Base-by-base conservation (phyloP, 495 filamentous ascomycete species). In the Alectoria sarmentosa region DNA sequence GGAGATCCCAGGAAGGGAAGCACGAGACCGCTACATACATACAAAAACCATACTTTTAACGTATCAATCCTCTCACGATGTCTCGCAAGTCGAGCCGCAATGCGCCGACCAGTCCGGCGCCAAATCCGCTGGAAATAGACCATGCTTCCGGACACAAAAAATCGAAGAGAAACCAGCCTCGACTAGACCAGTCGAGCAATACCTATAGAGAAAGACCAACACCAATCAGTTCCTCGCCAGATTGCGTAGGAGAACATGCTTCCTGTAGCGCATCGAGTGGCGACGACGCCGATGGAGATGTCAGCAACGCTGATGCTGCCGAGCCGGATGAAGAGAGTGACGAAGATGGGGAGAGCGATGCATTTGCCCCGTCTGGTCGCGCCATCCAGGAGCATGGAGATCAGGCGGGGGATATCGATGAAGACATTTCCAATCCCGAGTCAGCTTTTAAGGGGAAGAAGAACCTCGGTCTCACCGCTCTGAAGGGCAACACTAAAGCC, bases 301-400 rank as follows among this genome's bases (percentile, higher is more conserved):
- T 80, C 30, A 68, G 72, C 1, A 67, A 70, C n/a, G 65, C 77
- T 58, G 78, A 81, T 64, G 79, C 80, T 49, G 75, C 60, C 57
- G 76, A 83, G 69, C 76, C 78, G 14, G 82, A 82, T 41, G 73
- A 76, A 3, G 66, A 71, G 37, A 63, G 79, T 57, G 78, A 80
- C 62, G 78, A 83, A 41, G 74, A 73, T 61, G 79, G 81, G 61
- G 75, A 80, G 61, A 76, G 79, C 62, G 77, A 77, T 69, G 79
- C 74, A 37, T 70, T 78, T 48, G 78, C 77, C 78, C 80, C 79
- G 80, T 83, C 81, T 77, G 81, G 76, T 75, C 74, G 72, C 58
- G 70, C 73, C 69, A 74, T 75, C 60, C 68, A 74, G 39, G 69
- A 74, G 46, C 75, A 70, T 64, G 57, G 71, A 63, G 72, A 73